Conservation (phyloP, 345 rosid species). For the Toxicodendron radicans region DNA sequence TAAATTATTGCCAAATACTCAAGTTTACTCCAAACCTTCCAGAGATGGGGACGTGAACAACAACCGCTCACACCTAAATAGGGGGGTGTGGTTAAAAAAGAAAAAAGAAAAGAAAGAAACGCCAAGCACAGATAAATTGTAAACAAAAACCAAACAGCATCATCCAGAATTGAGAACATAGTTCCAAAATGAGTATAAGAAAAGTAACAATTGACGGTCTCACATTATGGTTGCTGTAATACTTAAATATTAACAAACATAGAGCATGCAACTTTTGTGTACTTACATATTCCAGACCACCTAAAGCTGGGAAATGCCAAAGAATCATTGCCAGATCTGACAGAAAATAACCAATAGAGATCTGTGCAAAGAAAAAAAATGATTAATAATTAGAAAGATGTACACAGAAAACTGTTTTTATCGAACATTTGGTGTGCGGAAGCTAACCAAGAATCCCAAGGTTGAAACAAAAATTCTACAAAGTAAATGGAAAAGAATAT, state of each 20-base stretch:
- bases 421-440: too few relatives aligned
- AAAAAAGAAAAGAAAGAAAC: background rate
- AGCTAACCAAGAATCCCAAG: too few relatives aligned
- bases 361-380: constrained; percentile 35
- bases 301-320: constrained; percentile 73
- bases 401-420: too few relatives aligned
- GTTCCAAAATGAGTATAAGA: background rate
- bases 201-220: background rate
- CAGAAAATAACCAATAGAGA: constrained; percentile 79
- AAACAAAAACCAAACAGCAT: background rate
- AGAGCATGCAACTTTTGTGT: background rate
- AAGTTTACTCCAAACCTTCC: background rate
- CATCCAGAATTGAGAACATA: background rate
- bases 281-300: constrained; percentile 85
- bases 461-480: background rate
- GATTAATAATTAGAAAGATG: background rate
- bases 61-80: background rate
- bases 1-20: background rate
- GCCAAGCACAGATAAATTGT: background rate
- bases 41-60: background rate
- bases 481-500: background rate
- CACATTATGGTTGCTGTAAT: background rate
- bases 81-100: background rate
- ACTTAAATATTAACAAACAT: background rate
- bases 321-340: constrained; percentile 74